Evolutionary conservation across 768 basidiomycete genomes (phyloP).

Genomic region (Suillus americanus): DNA sequence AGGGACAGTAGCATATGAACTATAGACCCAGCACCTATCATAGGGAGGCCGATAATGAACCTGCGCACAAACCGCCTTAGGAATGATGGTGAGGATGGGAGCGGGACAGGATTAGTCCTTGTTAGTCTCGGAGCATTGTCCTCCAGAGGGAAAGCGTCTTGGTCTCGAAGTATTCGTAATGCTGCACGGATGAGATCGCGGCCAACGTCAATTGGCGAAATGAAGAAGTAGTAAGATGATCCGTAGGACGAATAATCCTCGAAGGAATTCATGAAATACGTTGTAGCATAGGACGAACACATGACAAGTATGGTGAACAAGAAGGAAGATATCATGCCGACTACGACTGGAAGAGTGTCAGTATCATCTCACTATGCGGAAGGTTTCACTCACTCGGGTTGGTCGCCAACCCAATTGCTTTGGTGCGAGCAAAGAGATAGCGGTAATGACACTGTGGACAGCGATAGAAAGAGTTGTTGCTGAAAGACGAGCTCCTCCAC

Average conservation of each 20-base stretch:
- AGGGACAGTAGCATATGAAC: constrained; percentile 69
- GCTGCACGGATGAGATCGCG: constrained; percentile 63
- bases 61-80: constrained; percentile 60
- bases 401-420: constrained; percentile 69
- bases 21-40: constrained; percentile 75
- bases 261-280: constrained; percentile 61
- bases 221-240: constrained; percentile 37
- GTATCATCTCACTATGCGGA: constrained; percentile 16
- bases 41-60: constrained; percentile 75
- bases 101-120: constrained; percentile 13
- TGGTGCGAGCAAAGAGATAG: constrained; percentile 76
- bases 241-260: constrained; percentile 48
- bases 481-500: constrained; percentile 67
- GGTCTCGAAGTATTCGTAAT: constrained; percentile 60
- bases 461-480: constrained; percentile 69
- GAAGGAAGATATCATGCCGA: constrained; percentile 58
- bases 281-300: constrained; percentile 67
- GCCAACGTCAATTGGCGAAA: constrained; percentile 57
- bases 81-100: constrained; percentile 42
- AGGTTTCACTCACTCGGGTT: constrained; percentile 56
- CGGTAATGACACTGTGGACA: constrained; percentile 81
- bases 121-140: constrained; percentile 12
- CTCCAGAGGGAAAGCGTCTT: constrained; percentile 39
- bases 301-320: constrained; percentile 68
- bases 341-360: constrained; percentile 41